Percentiles rank a stretch among this genome's conserved stretches.
phyloP scores from a whole-genome alignment of 2,329 filamentous ascomycete genomes.

The Paradendryphiella salina region DNA sequence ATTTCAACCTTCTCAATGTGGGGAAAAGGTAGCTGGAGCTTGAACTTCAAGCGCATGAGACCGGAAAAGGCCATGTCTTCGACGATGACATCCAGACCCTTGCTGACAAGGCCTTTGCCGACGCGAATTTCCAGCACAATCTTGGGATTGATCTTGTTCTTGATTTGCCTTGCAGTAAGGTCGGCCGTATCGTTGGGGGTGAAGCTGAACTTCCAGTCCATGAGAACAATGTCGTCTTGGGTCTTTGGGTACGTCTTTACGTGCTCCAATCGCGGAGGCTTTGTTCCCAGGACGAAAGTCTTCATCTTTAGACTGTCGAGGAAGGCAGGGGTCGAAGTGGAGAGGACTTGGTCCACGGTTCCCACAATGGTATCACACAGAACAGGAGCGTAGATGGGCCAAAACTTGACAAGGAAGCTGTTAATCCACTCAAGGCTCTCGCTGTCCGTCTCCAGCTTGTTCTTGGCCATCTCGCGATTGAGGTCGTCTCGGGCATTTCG shows the following conservation, averaged over 20 bases:
- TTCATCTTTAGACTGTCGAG: conserved; percentile 92
- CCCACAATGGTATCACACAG: conserved; percentile 89
- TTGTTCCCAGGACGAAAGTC: conserved; percentile 90
- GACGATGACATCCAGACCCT: conserved; percentile 95
- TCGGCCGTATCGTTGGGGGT: conserved; percentile 92
- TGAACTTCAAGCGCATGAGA: conserved; percentile 95
- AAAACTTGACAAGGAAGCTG: conserved; percentile 97
- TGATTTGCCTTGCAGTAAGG: conserved; percentile 85
- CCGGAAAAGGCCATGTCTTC: conserved; percentile 97
- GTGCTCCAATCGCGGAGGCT: conserved; percentile 93
- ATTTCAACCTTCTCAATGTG: conserved; percentile 95
- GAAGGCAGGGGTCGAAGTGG: conserved; percentile 86
- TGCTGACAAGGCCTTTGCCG: conserved; percentile 95
- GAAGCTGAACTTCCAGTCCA: conserved; percentile 99
- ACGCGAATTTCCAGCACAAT: conserved; percentile 91
- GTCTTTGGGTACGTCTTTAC: conserved; percentile 98
- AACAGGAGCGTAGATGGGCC: conserved; percentile 97
- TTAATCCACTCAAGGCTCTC: conserved; percentile 99
- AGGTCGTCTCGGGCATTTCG: conserved; percentile 96
- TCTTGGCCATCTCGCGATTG: conserved; percentile 83
- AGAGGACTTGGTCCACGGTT: conserved; percentile 94
- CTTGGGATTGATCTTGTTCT: conserved; percentile 96
- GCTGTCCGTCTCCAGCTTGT: conserved; percentile 82
- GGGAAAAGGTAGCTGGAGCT: conserved; percentile 93
- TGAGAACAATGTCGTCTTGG: conserved; percentile 91